Percentiles rank a stretch among this genome's conserved stretches.
These are phyloP conservation scores for Yarrowia bubula DNA, from an alignment of 805 yeast genomes.

Conservation along the genomic window DNA sequence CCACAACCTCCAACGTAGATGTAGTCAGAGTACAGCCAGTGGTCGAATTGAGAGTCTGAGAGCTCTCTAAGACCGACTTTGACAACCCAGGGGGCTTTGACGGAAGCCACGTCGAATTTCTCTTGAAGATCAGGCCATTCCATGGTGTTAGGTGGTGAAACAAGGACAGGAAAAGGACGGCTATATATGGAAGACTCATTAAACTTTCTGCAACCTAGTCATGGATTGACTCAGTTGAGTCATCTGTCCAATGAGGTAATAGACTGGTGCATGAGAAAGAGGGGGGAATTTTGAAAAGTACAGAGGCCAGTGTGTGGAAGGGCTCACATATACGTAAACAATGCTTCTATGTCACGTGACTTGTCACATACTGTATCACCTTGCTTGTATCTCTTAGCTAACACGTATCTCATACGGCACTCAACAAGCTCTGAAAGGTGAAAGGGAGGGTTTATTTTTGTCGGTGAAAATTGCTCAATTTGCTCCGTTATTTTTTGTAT, in stretches of 20 bases:
- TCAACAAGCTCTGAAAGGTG: too few relatives aligned
- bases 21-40: conserved; percentile 22
- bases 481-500: too few relatives aligned
- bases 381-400: too few relatives aligned
- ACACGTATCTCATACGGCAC: too few relatives aligned
- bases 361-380: too few relatives aligned
- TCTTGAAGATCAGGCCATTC: conserved; percentile 19
- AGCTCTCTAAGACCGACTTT: conserved; percentile 12
- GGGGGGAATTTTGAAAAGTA: too few relatives aligned
- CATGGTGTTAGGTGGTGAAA: background rate
- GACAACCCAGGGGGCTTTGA: conserved; percentile 21
- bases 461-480: too few relatives aligned
- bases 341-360: too few relatives aligned
- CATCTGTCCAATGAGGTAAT: conserved; percentile 12
- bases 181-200: conserved; percentile 5
- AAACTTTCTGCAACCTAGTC: conserved; percentile 19
- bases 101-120: conserved; percentile 8
- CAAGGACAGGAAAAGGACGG: background rate
- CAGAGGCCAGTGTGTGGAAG: too few relatives aligned
- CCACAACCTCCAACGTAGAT: conserved; percentile 20
- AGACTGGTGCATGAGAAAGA: too few relatives aligned
- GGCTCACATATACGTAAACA: too few relatives aligned
- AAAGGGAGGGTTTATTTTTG: too few relatives aligned
- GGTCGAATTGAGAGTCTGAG: conserved; percentile 12
- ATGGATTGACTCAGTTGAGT: conserved; percentile 17